Base-by-base conservation (phyloP, 2,329 filamentous ascomycete species). In the Furcasterigmium sp. region DNA sequence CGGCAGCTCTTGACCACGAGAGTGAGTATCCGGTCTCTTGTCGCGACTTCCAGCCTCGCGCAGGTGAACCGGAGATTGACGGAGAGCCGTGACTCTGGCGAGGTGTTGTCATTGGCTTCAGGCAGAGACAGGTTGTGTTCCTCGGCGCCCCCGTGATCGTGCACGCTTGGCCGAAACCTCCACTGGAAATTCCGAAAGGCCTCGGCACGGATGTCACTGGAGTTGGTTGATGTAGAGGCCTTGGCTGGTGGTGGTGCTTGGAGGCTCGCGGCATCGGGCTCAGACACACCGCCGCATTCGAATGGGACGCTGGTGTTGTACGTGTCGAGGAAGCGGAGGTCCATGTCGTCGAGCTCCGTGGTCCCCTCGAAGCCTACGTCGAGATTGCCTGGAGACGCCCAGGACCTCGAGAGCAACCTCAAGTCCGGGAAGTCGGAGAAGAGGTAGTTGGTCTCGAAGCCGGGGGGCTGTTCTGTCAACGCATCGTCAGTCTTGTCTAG, bases 121-220 rank as follows among this genome's bases (percentile, higher is more conserved):
- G 59, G 55, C 2, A 63, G 46, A 0, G 59, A 57, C 4, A 63
- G 49, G 8, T 63, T 62, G 9, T 57, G 56, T 13, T 63, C 58
- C 14, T 63, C 60, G 1, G 53, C 53, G 1, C 51, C 53, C 2
- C 51, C 56, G 32, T 60, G 54, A 25, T 63, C 60, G n/a, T 56
- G 52, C 1, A 53, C 46, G 3, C 53, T 57, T 2, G 60, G 60
- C 3, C 55, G 47, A 23, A 63, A 63, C 4, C 51, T 51, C 60
- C 59, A 63, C 13, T 56, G 50, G 0, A 51, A 51, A 8, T 57
- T 50, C 1, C 51, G 50, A 3, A 56, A 58, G 5, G 56, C 56
- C 18, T 57, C 53, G 0, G 48, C 38, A 18, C 38, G 38, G 4
- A 40, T 40, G 17, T 23, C 26, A 8, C 32, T 32, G 8, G 38